phyloP scores from a whole-genome alignment of 495 filamentous ascomycete genomes.

The Xylaria venustula region DNA sequence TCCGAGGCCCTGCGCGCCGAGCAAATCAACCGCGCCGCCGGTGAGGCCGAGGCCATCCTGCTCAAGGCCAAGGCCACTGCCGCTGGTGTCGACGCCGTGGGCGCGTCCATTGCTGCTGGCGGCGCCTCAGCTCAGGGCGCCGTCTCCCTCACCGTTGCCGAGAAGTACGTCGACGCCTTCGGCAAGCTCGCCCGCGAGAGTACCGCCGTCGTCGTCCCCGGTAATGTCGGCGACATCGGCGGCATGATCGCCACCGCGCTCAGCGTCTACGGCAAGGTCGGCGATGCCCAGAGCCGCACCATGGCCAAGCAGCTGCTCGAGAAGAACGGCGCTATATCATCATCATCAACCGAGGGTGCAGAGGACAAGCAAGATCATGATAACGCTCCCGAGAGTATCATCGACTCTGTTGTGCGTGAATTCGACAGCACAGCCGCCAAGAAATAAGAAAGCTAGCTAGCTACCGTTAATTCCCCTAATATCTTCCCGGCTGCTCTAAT shows the following conservation, averaged over 20 bases:
- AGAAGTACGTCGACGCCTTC: conserved; percentile 98
- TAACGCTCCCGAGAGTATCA: conserved; percentile 24
- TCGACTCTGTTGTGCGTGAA: conserved; percentile 37
- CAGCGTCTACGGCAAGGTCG: conserved; percentile 93
- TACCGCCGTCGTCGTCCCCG: conserved; percentile 90
- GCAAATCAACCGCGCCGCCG: conserved; percentile 84
- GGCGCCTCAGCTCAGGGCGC: conserved; percentile 75
- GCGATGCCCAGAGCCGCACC: conserved; percentile 71
- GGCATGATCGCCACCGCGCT: conserved; percentile 97
- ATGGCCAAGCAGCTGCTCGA: conserved; percentile 54
- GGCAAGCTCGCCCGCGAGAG: conserved; percentile 87
- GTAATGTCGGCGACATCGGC: conserved; percentile 95
- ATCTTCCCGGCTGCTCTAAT: background rate
- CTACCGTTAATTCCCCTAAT: background rate
- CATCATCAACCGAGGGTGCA: conserved; percentile 17
- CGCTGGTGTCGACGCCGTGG: conserved; percentile 81
- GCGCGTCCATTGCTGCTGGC: conserved; percentile 65
- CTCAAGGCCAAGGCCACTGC: conserved; percentile 86
- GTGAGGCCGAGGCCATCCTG: conserved; percentile 91
- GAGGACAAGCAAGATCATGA: conserved; percentile 20
- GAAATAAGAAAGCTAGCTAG: conserved; percentile 3
- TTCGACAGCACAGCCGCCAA: conserved; percentile 32
- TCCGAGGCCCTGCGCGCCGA: conserved; percentile 89
- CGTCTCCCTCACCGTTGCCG: conserved; percentile 81
- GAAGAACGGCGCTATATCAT: conserved; percentile 19